These are phyloP conservation scores for Coleophoma eucalyptorum DNA, from an alignment of 2,329 filamentous ascomycete genomes.

Conservation along the genomic window DNA sequence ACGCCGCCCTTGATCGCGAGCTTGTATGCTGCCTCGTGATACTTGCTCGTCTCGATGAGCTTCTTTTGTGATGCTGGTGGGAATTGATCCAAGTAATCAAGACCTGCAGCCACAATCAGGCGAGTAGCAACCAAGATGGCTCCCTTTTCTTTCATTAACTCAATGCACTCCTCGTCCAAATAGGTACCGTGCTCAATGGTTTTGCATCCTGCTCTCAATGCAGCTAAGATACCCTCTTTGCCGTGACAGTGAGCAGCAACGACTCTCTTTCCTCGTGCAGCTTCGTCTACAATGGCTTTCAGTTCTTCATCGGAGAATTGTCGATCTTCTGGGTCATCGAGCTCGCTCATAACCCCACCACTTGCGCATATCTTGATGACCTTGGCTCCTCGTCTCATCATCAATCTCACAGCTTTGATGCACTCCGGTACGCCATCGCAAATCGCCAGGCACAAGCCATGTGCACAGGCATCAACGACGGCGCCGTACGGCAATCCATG, in stretches of 20 bases:
- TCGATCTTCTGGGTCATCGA: slow-evolving; percentile 37
- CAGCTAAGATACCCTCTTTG: slow-evolving; percentile 42
- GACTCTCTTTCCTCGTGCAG: slow-evolving; percentile 31
- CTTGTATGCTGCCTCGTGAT: slow-evolving; percentile 34
- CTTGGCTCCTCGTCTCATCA: slow-evolving; percentile 41
- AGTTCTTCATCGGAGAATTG: slow-evolving; percentile 42
- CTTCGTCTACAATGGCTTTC: slow-evolving; percentile 39
- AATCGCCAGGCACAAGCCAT: slow-evolving; percentile 29
- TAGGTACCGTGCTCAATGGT: slow-evolving; percentile 46
- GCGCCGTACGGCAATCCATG: slow-evolving; percentile 32
- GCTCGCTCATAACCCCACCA: slow-evolving; percentile 38
- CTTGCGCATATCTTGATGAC: slow-evolving; percentile 43
- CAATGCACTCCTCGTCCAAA: slow-evolving; percentile 39
- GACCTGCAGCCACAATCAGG: slow-evolving; percentile 35
- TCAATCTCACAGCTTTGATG: slow-evolving; percentile 34
- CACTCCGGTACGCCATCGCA: slow-evolving; percentile 44
- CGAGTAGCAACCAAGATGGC: slow-evolving; percentile 40
- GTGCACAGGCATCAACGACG: slow-evolving; percentile 27
- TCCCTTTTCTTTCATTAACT: slow-evolving; percentile 40
- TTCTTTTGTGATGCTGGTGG: slow-evolving; percentile 30
- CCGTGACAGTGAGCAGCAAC: slow-evolving; percentile 42
- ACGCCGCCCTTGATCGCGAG: slow-evolving; percentile 39
- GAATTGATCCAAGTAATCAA: slow-evolving; percentile 28
- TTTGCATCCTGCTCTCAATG: slow-evolving; percentile 36
- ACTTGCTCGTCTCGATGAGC: slow-evolving; percentile 30